Percentiles rank a stretch among this genome's conserved stretches.
Conservation (phyloP, 140 eudicot species). For the Erigeron philadelphicus region DNA sequence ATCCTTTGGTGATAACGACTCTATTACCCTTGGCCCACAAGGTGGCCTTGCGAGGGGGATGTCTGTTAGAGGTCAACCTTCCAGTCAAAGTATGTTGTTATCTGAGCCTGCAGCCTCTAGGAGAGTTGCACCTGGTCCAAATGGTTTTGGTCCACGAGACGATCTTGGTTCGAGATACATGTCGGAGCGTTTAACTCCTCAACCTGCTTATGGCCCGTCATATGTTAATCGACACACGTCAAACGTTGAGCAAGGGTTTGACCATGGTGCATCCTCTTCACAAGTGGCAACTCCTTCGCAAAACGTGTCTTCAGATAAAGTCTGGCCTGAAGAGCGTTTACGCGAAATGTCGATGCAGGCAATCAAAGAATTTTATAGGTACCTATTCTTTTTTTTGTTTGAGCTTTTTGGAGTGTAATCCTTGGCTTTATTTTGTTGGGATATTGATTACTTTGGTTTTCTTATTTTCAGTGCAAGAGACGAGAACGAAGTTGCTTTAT, state of each 20-base stretch:
- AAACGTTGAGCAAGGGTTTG: conserved; percentile 36
- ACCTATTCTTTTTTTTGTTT: not conserved
- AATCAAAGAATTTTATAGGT: conserved; percentile 94
- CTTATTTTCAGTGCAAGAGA: conserved; percentile 63
- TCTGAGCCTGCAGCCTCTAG: conserved; percentile 39
- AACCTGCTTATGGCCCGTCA: conserved; percentile 44
- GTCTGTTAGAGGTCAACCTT: conserved; percentile 75
- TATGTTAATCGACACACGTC: conserved; percentile 33
- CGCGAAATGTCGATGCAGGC: conserved; percentile 63
- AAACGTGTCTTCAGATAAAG: conserved; percentile 40
- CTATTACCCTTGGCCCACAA: conserved; percentile 89
- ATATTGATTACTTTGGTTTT: not conserved
- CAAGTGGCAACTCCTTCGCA: conserved; percentile 30
- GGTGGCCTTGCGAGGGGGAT: conserved; percentile 94
- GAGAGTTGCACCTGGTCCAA: conserved; percentile 40
- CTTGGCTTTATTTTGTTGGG: not conserved
- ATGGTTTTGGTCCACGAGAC: conserved; percentile 59
- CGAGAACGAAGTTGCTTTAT: conserved; percentile 74
- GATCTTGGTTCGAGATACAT: conserved; percentile 40
- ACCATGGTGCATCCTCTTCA: conserved; percentile 43
- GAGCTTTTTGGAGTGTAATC: too few relatives aligned
- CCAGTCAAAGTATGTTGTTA: conserved; percentile 26
- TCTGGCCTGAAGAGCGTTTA: conserved; percentile 60
- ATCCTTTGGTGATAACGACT: conserved; percentile 45
- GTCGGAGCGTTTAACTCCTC: conserved; percentile 16